Percentiles rank a stretch among this genome's conserved stretches.
Conservation (phyloP, 78 protist genomes). For the slime mould (Dictyostelium discoideum) region dicty_2.7 NC_007088.5:4864501-4865000, state of each 20-base stretch:
- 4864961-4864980: not conserved
- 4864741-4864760: not conserved
- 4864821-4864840: not conserved
- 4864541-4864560: not conserved
- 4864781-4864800: not conserved
- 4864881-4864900: not conserved
- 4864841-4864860: not conserved
- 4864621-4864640: conserved; percentile 15
- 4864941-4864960: not conserved
- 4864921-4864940: not conserved
- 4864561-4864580: conserved; percentile 74
- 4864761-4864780: not conserved
- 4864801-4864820: not conserved
- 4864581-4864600: conserved; percentile 91
- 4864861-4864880: not conserved
- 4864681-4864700: conserved; percentile 35
- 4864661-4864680: conserved; percentile 65
- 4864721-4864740: not conserved
- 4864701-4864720: not conserved
- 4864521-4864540: not conserved
- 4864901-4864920: not conserved
- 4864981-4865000: not conserved
- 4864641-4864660: conserved; percentile 47
- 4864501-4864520: not conserved
- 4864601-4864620: conserved; percentile 78